Evolutionary conservation across 768 basidiomycete species (phyloP).

Genomic region (Termitomyces sp.): DNA sequence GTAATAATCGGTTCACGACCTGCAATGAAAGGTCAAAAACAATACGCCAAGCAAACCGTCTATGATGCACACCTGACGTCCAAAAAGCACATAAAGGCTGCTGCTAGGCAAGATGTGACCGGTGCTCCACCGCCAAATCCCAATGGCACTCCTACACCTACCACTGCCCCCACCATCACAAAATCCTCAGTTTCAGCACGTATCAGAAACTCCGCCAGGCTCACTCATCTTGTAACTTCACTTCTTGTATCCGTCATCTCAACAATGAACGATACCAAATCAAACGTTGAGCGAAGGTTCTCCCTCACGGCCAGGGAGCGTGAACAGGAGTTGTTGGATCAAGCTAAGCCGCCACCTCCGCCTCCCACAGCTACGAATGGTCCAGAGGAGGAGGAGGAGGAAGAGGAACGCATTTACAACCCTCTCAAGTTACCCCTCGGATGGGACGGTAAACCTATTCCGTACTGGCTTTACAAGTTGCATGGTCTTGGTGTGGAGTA

Average conservation of each 20-base stretch:
- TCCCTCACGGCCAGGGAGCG: slow-evolving; percentile 97
- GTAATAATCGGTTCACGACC: slow-evolving; percentile 7
- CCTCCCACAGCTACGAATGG: slow-evolving; percentile 44
- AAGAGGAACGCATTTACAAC: slow-evolving; percentile 96
- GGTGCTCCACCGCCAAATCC: slow-evolving; percentile 49
- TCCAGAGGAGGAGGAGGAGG: slow-evolving; percentile 69
- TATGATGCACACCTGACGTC: slow-evolving; percentile 95
- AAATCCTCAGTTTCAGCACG: slow-evolving; percentile 45
- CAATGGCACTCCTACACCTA: slow-evolving; percentile 44
- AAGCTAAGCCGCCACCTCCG: slow-evolving; percentile 48
- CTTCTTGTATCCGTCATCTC: slow-evolving; percentile 63
- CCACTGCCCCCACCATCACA: slow-evolving; percentile 20
- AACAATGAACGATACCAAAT: slow-evolving; percentile 84
- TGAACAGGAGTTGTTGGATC: slow-evolving; percentile 87
- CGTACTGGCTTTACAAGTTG: slow-evolving; percentile 97
- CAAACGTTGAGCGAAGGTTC: slow-evolving; percentile 94
- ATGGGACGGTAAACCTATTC: slow-evolving; percentile 99
- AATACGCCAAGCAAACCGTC: slow-evolving; percentile 95
- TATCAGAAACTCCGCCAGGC: slow-evolving; percentile 61
- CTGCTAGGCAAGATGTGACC: slow-evolving; percentile 63
- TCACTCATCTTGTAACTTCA: slow-evolving; percentile 66
- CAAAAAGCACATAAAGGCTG: slow-evolving; percentile 93
- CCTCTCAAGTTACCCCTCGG: slow-evolving; percentile 95
- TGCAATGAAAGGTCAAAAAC: slow-evolving; percentile 72
- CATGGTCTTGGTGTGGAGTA: slow-evolving; percentile 99